phyloP scores from a whole-genome alignment of 2,329 filamentous ascomycete genomes.

The Penicillium sp. region DNA sequence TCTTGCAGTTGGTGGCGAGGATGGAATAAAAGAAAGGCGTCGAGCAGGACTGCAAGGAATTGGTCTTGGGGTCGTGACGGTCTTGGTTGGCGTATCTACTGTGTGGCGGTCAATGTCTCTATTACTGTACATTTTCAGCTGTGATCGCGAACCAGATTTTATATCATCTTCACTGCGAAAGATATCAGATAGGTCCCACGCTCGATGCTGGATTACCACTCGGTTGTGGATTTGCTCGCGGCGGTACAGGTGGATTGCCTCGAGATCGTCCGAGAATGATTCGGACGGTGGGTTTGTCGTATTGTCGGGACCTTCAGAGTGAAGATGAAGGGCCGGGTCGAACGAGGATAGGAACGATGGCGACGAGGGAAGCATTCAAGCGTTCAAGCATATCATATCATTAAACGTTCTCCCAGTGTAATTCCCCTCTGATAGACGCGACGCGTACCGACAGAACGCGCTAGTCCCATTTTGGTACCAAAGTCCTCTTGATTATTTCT shows the following conservation, averaged over 20 bases:
- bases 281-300: slow-evolving; percentile 30
- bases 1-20: slow-evolving; percentile 34
- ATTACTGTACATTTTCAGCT: neutral
- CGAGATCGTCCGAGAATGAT: slow-evolving; percentile 42
- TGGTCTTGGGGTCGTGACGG: slow-evolving; percentile 14
- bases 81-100: slow-evolving; percentile 42
- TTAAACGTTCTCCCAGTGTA: slow-evolving; percentile 8
- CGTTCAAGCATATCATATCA: slow-evolving; percentile 19
- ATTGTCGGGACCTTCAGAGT: slow-evolving; percentile 43
- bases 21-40: slow-evolving; percentile 26
- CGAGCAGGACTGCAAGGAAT: slow-evolving; percentile 14
- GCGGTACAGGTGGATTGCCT: slow-evolving; percentile 38
- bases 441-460: slow-evolving; percentile 24
- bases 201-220: slow-evolving; percentile 45
- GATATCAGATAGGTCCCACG: slow-evolving; percentile 44
- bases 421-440: slow-evolving; percentile 27
- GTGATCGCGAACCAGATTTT: slow-evolving; percentile 31
- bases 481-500: neutral
- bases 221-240: slow-evolving; percentile 37
- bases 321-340: slow-evolving; percentile 51
- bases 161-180: slow-evolving; percentile 46
- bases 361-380: slow-evolving; percentile 38
- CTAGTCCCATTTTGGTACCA: slow-evolving; percentile 26
- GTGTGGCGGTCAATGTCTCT: neutral
- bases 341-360: slow-evolving; percentile 48